Conservation (phyloP, 1,284 basidiomycete species). For the Leccinum huronense region DNA sequence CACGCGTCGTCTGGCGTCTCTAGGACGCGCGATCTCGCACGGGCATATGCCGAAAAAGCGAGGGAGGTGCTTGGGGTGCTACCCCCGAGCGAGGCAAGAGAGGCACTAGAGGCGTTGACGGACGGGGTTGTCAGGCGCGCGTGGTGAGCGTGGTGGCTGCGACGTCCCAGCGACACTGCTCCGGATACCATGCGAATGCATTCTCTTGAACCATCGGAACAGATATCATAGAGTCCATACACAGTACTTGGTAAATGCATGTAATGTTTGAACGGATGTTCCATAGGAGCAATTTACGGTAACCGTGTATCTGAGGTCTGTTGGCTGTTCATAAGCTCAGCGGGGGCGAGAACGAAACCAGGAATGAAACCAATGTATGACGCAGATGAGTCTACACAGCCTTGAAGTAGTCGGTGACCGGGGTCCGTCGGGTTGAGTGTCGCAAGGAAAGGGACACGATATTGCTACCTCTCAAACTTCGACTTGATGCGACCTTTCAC, state of each 20-base stretch:
- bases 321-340: too few species aligned
- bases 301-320: too few species aligned
- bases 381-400: neutral
- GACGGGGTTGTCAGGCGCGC: slow-evolving; percentile 53
- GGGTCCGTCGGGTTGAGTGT: slow-evolving; percentile 15
- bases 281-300: too few species aligned
- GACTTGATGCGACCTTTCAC: slow-evolving; percentile 23
- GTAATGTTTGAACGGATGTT: neutral
- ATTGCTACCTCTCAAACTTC: neutral
- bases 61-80: slow-evolving; percentile 68
- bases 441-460: neutral
- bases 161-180: neutral
- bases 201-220: neutral
- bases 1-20: slow-evolving; percentile 74
- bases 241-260: neutral
- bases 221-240: neutral
- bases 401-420: slow-evolving; percentile 17
- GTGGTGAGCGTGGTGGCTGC: slow-evolving; percentile 20
- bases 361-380: too few species aligned
- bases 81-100: slow-evolving; percentile 80
- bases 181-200: slow-evolving; percentile 13
- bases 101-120: slow-evolving; percentile 66
- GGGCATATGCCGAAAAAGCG: slow-evolving; percentile 77
- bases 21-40: slow-evolving; percentile 78
- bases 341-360: too few species aligned